A percentile compares a stretch with the other conserved stretches of the same genome.
Conservation (phyloP, 2,329 filamentous ascomycete species). For the Grosmannia huntii region DNA sequence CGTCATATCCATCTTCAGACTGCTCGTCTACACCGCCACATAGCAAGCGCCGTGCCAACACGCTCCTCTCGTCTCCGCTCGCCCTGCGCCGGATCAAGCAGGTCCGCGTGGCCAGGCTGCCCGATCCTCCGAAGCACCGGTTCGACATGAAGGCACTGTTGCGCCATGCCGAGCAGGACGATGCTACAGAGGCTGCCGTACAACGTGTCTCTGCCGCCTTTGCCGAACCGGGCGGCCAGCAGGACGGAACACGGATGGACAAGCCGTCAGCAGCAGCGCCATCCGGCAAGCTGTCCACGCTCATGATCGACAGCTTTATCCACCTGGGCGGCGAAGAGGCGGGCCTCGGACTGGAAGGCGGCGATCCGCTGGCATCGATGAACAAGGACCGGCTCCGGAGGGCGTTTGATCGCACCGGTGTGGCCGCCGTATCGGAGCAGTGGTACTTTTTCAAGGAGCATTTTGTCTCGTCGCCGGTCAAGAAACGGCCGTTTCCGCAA, state of each 20-base stretch:
- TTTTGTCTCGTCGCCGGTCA: constrained; percentile 13
- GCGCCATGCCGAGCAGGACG: constrained; percentile 44
- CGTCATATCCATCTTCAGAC: not conserved
- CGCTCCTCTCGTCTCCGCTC: constrained; percentile 26
- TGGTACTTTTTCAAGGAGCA: constrained; percentile 39
- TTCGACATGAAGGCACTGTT: constrained; percentile 52
- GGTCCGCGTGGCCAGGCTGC: not conserved
- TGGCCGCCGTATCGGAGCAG: constrained; percentile 20
- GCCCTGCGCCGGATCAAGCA: constrained; percentile 21
- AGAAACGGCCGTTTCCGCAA: constrained; percentile 24
- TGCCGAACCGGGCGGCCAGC: constrained; percentile 13
- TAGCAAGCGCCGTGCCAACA: constrained; percentile 8
- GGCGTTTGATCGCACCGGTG: constrained; percentile 38
- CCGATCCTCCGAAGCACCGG: constrained; percentile 38
- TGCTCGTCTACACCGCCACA: constrained; percentile 3
- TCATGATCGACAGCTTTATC: constrained; percentile 19
- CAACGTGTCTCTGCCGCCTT: constrained; percentile 27
- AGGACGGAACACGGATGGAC: not conserved
- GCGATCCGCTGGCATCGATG: not conserved
- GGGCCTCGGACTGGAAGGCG: not conserved
- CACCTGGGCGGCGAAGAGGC: not conserved
- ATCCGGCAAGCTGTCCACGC: constrained; percentile 12
- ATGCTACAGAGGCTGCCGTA: constrained; percentile 44
- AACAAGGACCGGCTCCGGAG: constrained; percentile 27
- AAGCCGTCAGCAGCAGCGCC: not conserved